Percentiles rank a stretch among this genome's conserved stretches.
These are phyloP conservation scores for Grigorovia humatica DNA, from an alignment of 805 yeast species.

Conservation along the genomic window DNA sequence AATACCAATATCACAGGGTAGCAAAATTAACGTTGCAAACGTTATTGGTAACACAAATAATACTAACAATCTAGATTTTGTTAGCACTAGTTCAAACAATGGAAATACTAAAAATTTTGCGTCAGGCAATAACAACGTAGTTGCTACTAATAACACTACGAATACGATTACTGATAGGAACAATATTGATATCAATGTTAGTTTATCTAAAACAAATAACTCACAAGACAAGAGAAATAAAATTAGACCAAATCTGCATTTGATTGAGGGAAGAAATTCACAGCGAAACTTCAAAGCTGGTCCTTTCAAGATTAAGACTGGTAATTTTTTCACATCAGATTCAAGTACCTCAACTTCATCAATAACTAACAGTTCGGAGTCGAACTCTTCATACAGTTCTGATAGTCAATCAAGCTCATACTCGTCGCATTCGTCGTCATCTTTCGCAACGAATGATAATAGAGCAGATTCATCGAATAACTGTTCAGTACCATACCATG, in stretches of 20 bases:
- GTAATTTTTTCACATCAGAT: background rate
- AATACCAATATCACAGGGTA: background rate
- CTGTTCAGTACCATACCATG: slow-evolving; percentile 1
- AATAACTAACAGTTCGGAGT: background rate
- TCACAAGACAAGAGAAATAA: background rate
- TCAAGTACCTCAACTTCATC: background rate
- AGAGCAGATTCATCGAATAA: background rate
- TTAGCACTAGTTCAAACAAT: background rate
- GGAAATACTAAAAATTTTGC: too few species aligned
- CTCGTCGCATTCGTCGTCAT: background rate
- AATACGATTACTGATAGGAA: background rate
- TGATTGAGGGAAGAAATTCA: background rate
- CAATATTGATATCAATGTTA: background rate
- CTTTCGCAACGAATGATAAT: background rate
- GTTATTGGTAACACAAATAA: background rate
- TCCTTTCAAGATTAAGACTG: background rate
- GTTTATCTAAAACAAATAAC: background rate
- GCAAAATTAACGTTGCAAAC: background rate
- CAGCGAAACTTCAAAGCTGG: background rate
- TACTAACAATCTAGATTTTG: background rate
- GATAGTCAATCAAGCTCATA: background rate
- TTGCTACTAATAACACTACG: too few species aligned
- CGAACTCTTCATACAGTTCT: background rate
- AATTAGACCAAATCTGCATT: background rate
- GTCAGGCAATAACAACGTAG: background rate